Percentiles rank a stretch among this genome's conserved stretches.
Evolutionary conservation across 768 basidiomycete genomes (phyloP).

Genomic region (Fomitopsis serialis): DNA sequence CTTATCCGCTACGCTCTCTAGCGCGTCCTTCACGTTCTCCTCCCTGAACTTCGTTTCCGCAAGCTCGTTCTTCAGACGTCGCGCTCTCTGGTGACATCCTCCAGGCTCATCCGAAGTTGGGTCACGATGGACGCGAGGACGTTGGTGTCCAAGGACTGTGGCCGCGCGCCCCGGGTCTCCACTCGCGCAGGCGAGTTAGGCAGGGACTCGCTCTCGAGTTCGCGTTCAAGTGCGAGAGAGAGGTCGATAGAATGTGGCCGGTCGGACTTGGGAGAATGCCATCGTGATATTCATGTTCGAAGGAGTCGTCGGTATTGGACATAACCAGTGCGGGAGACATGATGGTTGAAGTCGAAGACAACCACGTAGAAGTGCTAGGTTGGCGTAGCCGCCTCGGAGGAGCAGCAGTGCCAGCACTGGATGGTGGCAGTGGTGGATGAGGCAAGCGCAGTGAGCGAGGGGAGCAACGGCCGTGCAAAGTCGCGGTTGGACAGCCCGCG

Average conservation of each 20-base stretch:
- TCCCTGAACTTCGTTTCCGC: constrained; percentile 47
- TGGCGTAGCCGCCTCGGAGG: background rate
- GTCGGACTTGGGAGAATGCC: constrained; percentile 17
- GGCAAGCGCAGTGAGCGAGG: background rate
- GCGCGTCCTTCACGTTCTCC: constrained; percentile 55
- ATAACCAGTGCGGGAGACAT: constrained; percentile 18
- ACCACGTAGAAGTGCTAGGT: background rate
- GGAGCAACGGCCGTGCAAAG: background rate
- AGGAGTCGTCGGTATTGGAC: constrained; percentile 19
- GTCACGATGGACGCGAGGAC: constrained; percentile 74
- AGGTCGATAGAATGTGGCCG: constrained; percentile 64
- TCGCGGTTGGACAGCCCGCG: background rate
- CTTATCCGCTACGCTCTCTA: constrained; percentile 62
- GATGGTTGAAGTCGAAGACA: constrained; percentile 1
- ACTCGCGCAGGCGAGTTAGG: constrained; percentile 34
- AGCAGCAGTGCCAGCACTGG: constrained; percentile 2
- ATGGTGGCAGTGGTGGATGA: background rate
- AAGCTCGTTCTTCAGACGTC: constrained; percentile 55
- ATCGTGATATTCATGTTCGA: background rate
- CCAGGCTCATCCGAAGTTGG: constrained; percentile 61
- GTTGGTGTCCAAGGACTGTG: constrained; percentile 62
- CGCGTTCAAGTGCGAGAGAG: constrained; percentile 72
- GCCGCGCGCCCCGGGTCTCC: constrained; percentile 22
- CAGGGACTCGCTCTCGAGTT: constrained; percentile 62
- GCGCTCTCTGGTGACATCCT: constrained; percentile 63